Evolutionary conservation across 2,329 filamentous ascomycete genomes (phyloP), one percentile per base, ranked within the genome.

Genomic region (Colletotrichum costaricense): DNA sequence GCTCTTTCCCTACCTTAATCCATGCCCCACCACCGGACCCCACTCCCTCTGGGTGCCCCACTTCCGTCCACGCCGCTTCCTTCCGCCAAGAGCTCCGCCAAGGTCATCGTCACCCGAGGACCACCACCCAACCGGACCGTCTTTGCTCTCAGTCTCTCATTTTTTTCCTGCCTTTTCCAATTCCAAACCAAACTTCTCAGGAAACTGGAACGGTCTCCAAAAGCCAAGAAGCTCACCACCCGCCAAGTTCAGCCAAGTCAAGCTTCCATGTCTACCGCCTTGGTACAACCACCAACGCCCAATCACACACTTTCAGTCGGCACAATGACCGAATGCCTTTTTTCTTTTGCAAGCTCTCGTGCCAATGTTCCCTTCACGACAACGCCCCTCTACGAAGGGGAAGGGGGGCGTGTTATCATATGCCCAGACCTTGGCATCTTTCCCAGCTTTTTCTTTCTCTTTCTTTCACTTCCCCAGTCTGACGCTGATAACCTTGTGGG

Each of bases 21-120:
- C 19, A 6, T 35, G 60, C 46, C 55, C 70, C 67, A 73, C 54
- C 26, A 4, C 19, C 64, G 56, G 64, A 35, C 69, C 22, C 69
- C 69, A 68, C 63, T 63, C 52, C 56, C 71, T 56, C 63, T 57
- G 63, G 24, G 33, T 19, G 60, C 60, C 67, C 71, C 71, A 66
- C 67, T 66, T 49, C 71, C 67, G 71, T 71, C 56, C 16, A 63
- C 69, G 70, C 66, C 70, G 70, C 70, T 60, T 49, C 70, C 65
- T 58, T 72, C 70, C 67, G 70, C 70, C 70, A 73, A 73, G 70
- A 69, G 46, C 35, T 70, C 67, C 70, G 71, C 71, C 67, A 73
- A 73, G 71, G 71, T 71, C 67, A 71, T 65, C 67, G 62, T 73
- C 71, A 73, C 71, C 71, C 67, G 67, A 63, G 67, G 69, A 73